Percentiles rank a stretch among this genome's conserved stretches.
Conservation (phyloP, 1,284 basidiomycete species). For the Ceraceosorus guamensis region DNA sequence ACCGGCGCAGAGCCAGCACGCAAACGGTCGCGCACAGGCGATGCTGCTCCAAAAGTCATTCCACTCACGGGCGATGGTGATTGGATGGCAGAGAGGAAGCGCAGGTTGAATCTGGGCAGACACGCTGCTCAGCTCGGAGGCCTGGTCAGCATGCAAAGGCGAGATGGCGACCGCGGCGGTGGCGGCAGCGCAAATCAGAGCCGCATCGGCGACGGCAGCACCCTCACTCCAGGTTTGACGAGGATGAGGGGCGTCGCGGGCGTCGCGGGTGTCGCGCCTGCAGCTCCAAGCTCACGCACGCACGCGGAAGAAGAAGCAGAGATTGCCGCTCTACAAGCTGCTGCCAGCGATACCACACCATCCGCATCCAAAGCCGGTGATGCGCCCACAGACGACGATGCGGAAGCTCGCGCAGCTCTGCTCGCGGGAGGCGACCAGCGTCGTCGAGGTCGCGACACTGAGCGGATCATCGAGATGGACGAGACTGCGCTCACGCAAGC, state of each 20-base stretch:
- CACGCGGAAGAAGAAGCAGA: background rate
- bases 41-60: slow-evolving; percentile 1
- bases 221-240: background rate
- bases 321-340: background rate
- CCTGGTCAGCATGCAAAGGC: background rate
- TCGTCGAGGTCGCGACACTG: background rate
- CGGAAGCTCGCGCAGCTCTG: slow-evolving; percentile 12
- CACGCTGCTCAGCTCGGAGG: background rate
- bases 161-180: background rate
- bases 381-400: background rate
- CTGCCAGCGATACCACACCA: background rate
- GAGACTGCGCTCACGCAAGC: slow-evolving; percentile 32
- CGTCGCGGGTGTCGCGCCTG: no score
- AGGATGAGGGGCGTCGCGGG: no score
- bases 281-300: no score
- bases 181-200: background rate
- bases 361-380: background rate
- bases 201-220: background rate
- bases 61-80: background rate
- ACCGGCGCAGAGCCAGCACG: no score
- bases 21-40: no score
- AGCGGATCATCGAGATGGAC: slow-evolving; percentile 20
- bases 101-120: background rate
- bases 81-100: background rate
- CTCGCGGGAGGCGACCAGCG: slow-evolving; percentile 13